A percentile compares a stretch with the other conserved stretches of the same genome.
phyloP scores from a whole-genome alignment of 768 basidiomycete species.

The Leccinum boreale region DNA sequence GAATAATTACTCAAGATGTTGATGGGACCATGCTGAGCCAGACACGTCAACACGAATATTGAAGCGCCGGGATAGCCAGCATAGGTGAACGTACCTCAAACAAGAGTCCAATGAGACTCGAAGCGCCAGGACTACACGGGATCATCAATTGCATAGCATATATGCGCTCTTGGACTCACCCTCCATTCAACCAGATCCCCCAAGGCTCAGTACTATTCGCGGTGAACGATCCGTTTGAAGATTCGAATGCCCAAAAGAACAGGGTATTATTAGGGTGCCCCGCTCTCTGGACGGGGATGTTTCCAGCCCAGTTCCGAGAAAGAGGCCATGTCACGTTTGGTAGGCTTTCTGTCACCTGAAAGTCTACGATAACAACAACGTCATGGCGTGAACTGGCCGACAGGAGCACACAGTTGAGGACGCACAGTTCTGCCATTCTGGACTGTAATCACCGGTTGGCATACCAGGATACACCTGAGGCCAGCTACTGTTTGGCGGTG shows the following conservation, averaged over 20 bases:
- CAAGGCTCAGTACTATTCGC: slow-evolving; percentile 47
- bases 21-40: slow-evolving; percentile 62
- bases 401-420: neutral
- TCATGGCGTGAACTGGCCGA: neutral
- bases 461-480: slow-evolving; percentile 42
- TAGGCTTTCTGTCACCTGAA: slow-evolving; percentile 50
- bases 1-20: slow-evolving; percentile 49
- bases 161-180: slow-evolving; percentile 35
- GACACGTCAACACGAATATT: neutral
- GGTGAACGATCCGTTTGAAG: slow-evolving; percentile 52
- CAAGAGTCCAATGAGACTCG: slow-evolving; percentile 59
- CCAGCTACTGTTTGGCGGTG: slow-evolving; percentile 19
- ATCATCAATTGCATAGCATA: neutral
- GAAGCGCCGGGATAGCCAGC: no score
- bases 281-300: slow-evolving; percentile 56
- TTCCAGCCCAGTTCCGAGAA: slow-evolving; percentile 55
- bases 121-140: slow-evolving; percentile 54
- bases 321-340: slow-evolving; percentile 56
- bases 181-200: slow-evolving; percentile 73
- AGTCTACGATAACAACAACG: slow-evolving; percentile 40
- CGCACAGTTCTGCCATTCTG: slow-evolving; percentile 62
- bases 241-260: slow-evolving; percentile 65
- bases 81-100: slow-evolving; percentile 46
- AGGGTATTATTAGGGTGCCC: slow-evolving; percentile 64
- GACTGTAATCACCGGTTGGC: slow-evolving; percentile 45